Conservation (phyloP, 1,284 basidiomycete species). For the Fomes fomentarius region DNA sequence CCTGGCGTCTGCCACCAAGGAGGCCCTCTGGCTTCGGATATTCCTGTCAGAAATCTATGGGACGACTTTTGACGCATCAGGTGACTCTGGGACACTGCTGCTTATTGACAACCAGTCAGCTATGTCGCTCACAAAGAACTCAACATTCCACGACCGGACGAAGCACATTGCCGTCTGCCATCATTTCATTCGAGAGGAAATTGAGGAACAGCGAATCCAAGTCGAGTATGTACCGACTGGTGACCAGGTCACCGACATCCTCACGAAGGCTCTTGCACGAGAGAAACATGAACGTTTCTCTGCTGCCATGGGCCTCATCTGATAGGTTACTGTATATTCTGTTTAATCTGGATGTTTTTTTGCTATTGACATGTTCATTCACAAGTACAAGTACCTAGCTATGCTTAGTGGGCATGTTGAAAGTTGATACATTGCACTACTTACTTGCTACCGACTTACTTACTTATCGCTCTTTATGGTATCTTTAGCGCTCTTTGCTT, state of each 20-base stretch:
- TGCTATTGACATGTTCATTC: neutral
- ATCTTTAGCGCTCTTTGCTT: too few relatives aligned
- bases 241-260: conserved; percentile 8
- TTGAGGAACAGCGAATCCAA: conserved; percentile 2
- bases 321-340: neutral
- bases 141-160: conserved; percentile 11
- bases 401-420: neutral
- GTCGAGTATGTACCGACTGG: conserved; percentile 4
- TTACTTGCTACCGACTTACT: neutral
- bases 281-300: neutral
- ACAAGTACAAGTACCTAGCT: neutral
- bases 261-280: conserved; percentile 32
- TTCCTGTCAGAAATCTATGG: conserved; percentile 10
- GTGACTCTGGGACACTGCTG: conserved; percentile 1
- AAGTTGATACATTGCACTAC: neutral
- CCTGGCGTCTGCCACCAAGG: conserved; percentile 9
- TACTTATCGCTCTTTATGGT: too few relatives aligned
- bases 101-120: conserved; percentile 18
- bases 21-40: conserved; percentile 12
- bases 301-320: neutral
- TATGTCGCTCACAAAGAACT: conserved; percentile 16
- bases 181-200: conserved; percentile 20
- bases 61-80: neutral
- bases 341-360: neutral
- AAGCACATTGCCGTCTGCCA: conserved; percentile 20